Evolutionary conservation across 2,329 filamentous ascomycete species (phyloP).

Genomic region (Penicillium digitatum): DNA sequence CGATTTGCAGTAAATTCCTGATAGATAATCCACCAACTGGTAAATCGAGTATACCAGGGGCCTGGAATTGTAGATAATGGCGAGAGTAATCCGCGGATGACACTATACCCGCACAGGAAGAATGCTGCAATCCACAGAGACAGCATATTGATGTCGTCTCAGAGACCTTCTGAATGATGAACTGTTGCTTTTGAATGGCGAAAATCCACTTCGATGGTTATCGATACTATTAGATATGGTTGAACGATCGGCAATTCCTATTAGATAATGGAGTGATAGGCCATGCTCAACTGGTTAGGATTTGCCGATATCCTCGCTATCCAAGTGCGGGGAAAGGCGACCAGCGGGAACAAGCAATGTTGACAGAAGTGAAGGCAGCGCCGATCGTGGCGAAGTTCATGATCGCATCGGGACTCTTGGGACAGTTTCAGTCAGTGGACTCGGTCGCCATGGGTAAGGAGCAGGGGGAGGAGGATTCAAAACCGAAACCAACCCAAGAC

Average conservation of each 20-base stretch:
- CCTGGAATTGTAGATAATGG: conserved; percentile 26
- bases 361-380: no score
- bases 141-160: conserved; percentile 10
- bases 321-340: conserved; percentile 16
- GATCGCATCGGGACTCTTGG: no score
- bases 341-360: no score
- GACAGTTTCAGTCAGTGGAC: no score
- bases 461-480: no score
- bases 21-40: conserved; percentile 29
- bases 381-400: no score
- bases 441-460: no score
- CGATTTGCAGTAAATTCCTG: conserved; percentile 30
- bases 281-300: not conserved
- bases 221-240: conserved; percentile 6
- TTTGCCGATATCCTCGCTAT: conserved; percentile 6
- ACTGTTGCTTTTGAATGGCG: not conserved
- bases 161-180: not conserved
- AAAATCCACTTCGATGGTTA: not conserved
- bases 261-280: conserved; percentile 8
- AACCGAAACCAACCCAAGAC: no score
- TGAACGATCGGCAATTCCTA: not conserved
- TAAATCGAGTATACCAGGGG: conserved; percentile 29
- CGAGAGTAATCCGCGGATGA: conserved; percentile 13
- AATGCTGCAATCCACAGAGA: conserved; percentile 14
- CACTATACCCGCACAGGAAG: conserved; percentile 8